phyloP scores from a whole-genome alignment of 2,329 filamentous ascomycete species.

The Aureobasidium pullulans region DNA sequence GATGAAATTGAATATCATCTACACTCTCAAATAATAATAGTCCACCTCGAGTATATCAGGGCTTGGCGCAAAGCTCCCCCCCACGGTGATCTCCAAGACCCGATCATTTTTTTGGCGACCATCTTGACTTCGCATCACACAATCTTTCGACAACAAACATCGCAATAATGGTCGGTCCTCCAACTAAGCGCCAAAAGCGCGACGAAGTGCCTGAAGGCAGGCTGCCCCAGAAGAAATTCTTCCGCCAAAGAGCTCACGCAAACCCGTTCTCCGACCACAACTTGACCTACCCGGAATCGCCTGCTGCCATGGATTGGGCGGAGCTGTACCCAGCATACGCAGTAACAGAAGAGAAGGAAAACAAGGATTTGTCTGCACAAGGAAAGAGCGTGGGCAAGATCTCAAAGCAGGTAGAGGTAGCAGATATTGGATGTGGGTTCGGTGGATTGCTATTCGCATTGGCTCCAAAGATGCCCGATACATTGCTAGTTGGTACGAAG shows the following conservation, averaged over 20 bases:
- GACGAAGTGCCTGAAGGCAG: constrained; percentile 42
- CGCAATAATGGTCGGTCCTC: constrained; percentile 28
- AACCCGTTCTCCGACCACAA: constrained; percentile 96
- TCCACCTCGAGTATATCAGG: not conserved
- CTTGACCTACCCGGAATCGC: constrained; percentile 72
- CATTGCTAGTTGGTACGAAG: constrained; percentile 68
- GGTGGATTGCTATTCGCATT: constrained; percentile 84
- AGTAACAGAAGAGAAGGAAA: constrained; percentile 18
- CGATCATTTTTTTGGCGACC: not conserved
- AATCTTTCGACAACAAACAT: not conserved
- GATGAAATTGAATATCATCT: not conserved
- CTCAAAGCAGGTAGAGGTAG: constrained; percentile 72
- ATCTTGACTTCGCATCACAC: not conserved
- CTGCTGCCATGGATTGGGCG: constrained; percentile 87
- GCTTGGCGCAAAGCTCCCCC: not conserved
- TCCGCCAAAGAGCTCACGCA: constrained; percentile 90
- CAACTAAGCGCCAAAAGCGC: constrained; percentile 38
- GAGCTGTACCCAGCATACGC: constrained; percentile 71
- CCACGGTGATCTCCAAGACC: too few relatives aligned
- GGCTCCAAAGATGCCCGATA: constrained; percentile 71
- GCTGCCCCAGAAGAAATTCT: constrained; percentile 91
- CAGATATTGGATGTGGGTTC: constrained; percentile 96
- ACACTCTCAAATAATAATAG: too few relatives aligned
- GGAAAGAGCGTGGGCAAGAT: constrained; percentile 32
- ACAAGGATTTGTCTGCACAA: constrained; percentile 13